phyloP scores from a whole-genome alignment of 2,329 filamentous ascomycete genomes.

The Fonsecaea nubica region DNA sequence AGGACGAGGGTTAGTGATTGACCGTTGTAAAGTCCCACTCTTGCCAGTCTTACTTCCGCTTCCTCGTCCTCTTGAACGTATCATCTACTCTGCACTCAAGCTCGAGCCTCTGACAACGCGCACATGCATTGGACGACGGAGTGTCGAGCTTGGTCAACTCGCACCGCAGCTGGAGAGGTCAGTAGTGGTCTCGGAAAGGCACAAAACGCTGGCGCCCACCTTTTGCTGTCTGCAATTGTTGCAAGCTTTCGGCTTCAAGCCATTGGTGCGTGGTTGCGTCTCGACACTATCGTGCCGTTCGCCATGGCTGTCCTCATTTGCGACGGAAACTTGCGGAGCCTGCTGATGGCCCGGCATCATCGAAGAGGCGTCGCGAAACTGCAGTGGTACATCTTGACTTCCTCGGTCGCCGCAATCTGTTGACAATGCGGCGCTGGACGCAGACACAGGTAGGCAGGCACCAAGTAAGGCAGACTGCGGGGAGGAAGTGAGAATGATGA shows the following conservation, averaged over 20 bases:
- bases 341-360: slow-evolving; percentile 12
- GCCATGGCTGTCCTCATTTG: not conserved
- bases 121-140: slow-evolving; percentile 19
- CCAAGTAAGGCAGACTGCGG: not conserved
- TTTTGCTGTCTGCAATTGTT: slow-evolving; percentile 21
- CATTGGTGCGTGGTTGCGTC: slow-evolving; percentile 6
- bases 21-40: not conserved
- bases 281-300: not conserved
- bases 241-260: slow-evolving; percentile 17
- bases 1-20: not conserved
- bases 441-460: not conserved
- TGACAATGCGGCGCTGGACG: not conserved
- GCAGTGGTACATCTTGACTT: not conserved
- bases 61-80: slow-evolving; percentile 35
- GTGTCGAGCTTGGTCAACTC: slow-evolving; percentile 14
- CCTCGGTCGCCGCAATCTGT: not conserved
- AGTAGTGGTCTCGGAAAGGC: not conserved
- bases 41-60: slow-evolving; percentile 27
- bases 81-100: slow-evolving; percentile 34
- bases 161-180: slow-evolving; percentile 4
- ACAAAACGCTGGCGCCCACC: not conserved
- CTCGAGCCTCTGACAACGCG: slow-evolving; percentile 26
- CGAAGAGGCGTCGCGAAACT: slow-evolving; percentile 1
- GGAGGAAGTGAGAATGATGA: not conserved
- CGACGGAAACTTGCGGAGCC: not conserved